Conservation (phyloP, 2,329 filamentous ascomycete species). For the Microsporum canis region DNA sequence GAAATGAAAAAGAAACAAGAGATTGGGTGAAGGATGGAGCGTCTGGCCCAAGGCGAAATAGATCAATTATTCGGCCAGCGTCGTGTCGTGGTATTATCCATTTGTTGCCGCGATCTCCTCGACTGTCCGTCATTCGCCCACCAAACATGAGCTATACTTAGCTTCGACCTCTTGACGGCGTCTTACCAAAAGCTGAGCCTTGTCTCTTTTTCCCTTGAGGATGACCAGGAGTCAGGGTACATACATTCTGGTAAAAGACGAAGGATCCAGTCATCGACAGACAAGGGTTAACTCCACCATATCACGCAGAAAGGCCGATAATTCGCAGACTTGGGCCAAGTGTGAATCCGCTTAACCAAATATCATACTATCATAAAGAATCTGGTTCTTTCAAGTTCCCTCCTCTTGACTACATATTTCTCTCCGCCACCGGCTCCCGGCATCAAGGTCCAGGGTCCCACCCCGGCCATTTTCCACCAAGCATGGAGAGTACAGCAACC, state of each 20-base stretch:
- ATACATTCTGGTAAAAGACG: not conserved
- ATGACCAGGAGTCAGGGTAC: not conserved
- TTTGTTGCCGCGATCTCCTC: not conserved
- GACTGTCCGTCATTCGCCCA: not conserved
- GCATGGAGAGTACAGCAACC: not conserved
- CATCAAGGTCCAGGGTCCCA: not conserved
- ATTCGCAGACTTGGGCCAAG: not conserved
- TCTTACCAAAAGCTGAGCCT: conserved; percentile 2
- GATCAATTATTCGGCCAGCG: not conserved
- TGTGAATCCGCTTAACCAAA: not conserved
- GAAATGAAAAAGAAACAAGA: not conserved
- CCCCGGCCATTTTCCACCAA: not conserved
- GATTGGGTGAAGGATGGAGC: not conserved
- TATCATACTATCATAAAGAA: not conserved
- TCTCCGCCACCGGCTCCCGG: not conserved
- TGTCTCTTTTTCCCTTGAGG: not conserved
- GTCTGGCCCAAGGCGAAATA: not conserved
- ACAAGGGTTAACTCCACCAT: not conserved
- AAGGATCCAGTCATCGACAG: not conserved
- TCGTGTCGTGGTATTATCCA: not conserved
- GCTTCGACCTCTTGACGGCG: not conserved
- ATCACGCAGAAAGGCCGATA: not conserved
- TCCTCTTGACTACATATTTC: not conserved
- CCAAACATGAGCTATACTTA: not conserved
- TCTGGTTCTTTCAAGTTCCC: not conserved